Evolutionary conservation across 140 eudicot species (phyloP), one percentile per base, ranked within the genome.

Genomic region (Erigeron philadelphicus): DNA sequence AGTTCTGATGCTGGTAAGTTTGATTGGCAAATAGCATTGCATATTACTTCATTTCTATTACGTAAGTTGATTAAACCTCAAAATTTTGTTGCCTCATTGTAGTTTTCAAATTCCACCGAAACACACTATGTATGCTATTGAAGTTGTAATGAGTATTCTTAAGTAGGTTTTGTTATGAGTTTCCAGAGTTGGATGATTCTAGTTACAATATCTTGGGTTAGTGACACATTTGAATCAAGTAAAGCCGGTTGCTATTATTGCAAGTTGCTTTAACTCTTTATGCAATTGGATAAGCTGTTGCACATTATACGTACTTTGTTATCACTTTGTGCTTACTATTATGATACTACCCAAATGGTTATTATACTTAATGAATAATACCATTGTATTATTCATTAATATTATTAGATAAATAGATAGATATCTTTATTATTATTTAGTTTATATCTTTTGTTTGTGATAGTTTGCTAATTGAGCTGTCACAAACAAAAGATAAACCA

Each of bases 1-100:
- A 70, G 76, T 58, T 64, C 76, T 52, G 78, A 65, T 79, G 75
- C 84, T 62, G 87, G 93, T 92, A 77, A 78, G 5, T 75, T 13
- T 19, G 12, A 66, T 11, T 41, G 35, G 15, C 46, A 48, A 13
- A 18, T 59, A 18, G 40, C 46, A 38, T 25, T 16, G 40, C 23
- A 18, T 13, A 17, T 64, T 42, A 67, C 48, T 40, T 68, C 49
- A 58, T 47, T 67, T 68, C 7, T 15, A 58, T 13, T 59, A 21
- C 31, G 53, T 13, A 38, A 18, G 10, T 8, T 52, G 50, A 31
- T 31, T 31, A 4, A n/a, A 48, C 41, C 18, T 60, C 9, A 60
- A 15, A 43, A 6, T 21, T 50, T 21, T 25, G 38, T 50, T 11
- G 9, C 54, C 8, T 47, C 11, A 16, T 42, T 40, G 46, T 73